Conservation (phyloP, 2,329 filamentous ascomycete genomes). For the Atkinsonella texensis region DNA sequence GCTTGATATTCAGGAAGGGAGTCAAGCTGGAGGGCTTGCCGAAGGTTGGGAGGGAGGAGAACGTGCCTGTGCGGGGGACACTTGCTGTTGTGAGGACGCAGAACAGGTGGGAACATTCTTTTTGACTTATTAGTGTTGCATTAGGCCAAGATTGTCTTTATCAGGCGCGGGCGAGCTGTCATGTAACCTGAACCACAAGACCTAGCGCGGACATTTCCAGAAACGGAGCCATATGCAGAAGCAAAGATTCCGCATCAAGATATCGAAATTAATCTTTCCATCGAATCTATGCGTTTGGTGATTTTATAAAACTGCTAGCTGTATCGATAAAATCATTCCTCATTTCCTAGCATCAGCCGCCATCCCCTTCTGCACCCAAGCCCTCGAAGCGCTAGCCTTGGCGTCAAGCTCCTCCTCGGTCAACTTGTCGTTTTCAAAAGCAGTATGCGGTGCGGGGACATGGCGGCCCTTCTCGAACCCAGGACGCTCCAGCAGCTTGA, state of each 20-base stretch:
- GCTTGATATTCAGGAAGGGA: conserved; percentile 50
- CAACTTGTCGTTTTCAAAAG: conserved; percentile 34
- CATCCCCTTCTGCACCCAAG: conserved; percentile 61
- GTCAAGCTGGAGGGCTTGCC: conserved; percentile 34
- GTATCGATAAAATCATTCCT: background rate
- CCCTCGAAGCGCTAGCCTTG: conserved; percentile 36
- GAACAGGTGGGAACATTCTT: background rate
- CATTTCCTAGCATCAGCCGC: conserved; percentile 48
- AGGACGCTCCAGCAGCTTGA: conserved; percentile 54
- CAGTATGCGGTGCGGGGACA: conserved; percentile 55
- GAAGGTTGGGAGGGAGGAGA: conserved; percentile 20
- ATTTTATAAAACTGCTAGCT: too few species aligned
- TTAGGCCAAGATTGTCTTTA: too few species aligned
- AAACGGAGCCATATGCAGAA: too few species aligned
- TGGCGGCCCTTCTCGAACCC: conserved; percentile 65
- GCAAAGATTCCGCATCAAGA: background rate
- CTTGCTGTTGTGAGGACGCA: conserved; percentile 20
- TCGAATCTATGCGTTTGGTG: too few species aligned
- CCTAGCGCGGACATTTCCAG: too few species aligned
- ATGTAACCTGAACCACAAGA: too few species aligned
- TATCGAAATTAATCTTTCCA: background rate
- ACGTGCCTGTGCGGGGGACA: conserved; percentile 27
- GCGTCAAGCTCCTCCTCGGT: conserved; percentile 44
- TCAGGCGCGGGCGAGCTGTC: too few species aligned
- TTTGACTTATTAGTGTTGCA: too few species aligned